phyloP scores from a whole-genome alignment of 2,329 filamentous ascomycete species.

The Fusarium incarnatum region DNA sequence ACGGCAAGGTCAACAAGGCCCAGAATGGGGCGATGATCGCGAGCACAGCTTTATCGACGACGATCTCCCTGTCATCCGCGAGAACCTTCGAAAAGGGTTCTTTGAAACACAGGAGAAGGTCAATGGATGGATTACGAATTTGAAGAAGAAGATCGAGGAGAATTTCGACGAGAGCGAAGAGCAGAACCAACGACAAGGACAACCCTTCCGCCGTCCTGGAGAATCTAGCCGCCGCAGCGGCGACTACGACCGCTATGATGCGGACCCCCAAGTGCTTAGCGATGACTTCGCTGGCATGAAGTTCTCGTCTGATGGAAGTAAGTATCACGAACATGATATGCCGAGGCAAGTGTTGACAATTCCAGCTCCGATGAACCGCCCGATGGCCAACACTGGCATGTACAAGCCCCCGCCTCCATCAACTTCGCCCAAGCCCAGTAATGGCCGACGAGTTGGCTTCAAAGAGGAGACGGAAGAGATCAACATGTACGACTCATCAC shows the following conservation, averaged over 20 bases:
- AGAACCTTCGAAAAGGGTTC: conserved; percentile 95
- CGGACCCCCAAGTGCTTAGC: conserved; percentile 87
- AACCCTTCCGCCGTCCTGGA: conserved; percentile 63
- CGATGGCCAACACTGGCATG: conserved; percentile 80
- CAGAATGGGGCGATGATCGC: conserved; percentile 66
- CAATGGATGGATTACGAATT: conserved; percentile 89
- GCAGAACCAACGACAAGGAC: conserved; percentile 45
- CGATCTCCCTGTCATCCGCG: conserved; percentile 90
- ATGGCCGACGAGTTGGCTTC: conserved; percentile 67
- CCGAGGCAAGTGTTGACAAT: conserved; percentile 33
- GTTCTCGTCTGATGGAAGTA: conserved; percentile 71
- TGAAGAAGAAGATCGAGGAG: conserved; percentile 95
- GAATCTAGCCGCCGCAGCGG: conserved; percentile 78
- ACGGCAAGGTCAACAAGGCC: conserved; percentile 55
- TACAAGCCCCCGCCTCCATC: conserved; percentile 76
- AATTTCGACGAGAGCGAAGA: conserved; percentile 80
- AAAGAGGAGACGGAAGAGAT: conserved; percentile 81
- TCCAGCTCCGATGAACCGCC: conserved; percentile 62
- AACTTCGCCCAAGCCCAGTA: conserved; percentile 61
- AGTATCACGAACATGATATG: conserved; percentile 47
- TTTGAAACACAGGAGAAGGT: conserved; percentile 92
- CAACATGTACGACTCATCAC: conserved; percentile 75
- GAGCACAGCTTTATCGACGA: conserved; percentile 96
- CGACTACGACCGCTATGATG: conserved; percentile 93
- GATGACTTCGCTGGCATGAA: conserved; percentile 87